Percentiles rank a stretch among this genome's conserved stretches.
Conservation (phyloP, 2,329 filamentous ascomycete species). For the Colletotrichum viniferum region DNA sequence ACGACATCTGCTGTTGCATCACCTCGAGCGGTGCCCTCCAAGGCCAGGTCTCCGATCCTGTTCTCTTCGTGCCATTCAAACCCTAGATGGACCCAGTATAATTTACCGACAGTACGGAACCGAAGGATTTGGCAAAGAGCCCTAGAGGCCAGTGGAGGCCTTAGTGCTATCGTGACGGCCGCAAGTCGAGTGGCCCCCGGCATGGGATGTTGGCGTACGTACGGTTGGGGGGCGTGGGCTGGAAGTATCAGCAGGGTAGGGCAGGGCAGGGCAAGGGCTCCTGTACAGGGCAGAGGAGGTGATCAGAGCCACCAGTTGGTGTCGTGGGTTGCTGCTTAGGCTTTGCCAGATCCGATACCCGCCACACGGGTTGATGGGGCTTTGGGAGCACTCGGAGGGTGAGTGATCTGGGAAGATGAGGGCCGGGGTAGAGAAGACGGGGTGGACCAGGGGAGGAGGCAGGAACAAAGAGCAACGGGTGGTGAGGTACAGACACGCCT, state of each 20-base stretch:
- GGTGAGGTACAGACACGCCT: not conserved
- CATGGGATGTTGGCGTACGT: not conserved
- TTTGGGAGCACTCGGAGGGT: not conserved
- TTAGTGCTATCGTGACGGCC: not conserved
- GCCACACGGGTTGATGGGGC: not conserved
- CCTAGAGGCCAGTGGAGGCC: not conserved
- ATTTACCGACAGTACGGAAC: not conserved
- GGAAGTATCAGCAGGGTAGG: not conserved
- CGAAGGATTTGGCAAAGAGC: not conserved
- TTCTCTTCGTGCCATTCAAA: not conserved
- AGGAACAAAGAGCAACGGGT: not conserved
- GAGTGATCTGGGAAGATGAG: not conserved
- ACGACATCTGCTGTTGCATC: not conserved
- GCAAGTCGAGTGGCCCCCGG: not conserved
- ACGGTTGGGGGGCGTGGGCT: not conserved
- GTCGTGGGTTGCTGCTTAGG: not conserved
- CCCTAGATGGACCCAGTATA: not conserved
- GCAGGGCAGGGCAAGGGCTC: not conserved
- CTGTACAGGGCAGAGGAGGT: not conserved
- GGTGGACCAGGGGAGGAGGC: not conserved
- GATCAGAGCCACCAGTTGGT: not conserved
- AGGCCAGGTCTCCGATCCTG: not conserved
- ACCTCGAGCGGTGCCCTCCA: not conserved
- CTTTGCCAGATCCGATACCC: not conserved
- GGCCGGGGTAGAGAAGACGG: not conserved